Percentiles rank a stretch among this genome's conserved stretches.
phyloP scores from a whole-genome alignment of 2,329 filamentous ascomycete species.

The Cladosporium austrohemisphaericum region DNA sequence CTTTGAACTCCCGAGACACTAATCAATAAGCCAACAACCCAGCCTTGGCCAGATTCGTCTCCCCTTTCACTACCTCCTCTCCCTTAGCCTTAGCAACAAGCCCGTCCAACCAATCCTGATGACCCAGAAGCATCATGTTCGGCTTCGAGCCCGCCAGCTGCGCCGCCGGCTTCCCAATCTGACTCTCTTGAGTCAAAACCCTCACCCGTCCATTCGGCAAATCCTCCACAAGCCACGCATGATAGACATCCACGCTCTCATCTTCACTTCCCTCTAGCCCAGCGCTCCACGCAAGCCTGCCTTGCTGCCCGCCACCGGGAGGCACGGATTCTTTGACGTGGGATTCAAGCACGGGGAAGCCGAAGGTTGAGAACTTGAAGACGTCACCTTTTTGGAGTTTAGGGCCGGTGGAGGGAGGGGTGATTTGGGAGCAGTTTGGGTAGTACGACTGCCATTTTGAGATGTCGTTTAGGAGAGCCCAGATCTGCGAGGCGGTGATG shows the following conservation, averaged over 20 bases:
- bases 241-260: constrained; percentile 33
- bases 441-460: constrained; percentile 36
- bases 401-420: constrained; percentile 25
- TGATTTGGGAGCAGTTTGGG: constrained; percentile 32
- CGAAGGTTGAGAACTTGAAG: constrained; percentile 37
- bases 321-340: constrained; percentile 24
- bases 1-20: no score
- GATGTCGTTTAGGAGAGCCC: constrained; percentile 32
- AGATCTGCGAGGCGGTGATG: constrained; percentile 31
- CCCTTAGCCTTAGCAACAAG: constrained; percentile 29
- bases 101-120: constrained; percentile 38
- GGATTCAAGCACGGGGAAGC: constrained; percentile 33
- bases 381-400: constrained; percentile 27
- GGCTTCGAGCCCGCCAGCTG: constrained; percentile 30
- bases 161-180: constrained; percentile 31
- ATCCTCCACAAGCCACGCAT: constrained; percentile 37
- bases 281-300: constrained; percentile 25
- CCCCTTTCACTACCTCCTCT: constrained; percentile 8
- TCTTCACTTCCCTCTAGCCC: constrained; percentile 21
- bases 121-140: constrained; percentile 36
- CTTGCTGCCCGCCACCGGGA: constrained; percentile 17
- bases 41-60: constrained; percentile 18
- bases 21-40: constrained; percentile 8
- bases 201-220: constrained; percentile 31
- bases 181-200: constrained; percentile 36